Base-by-base conservation (phyloP, 2,329 filamentous ascomycete species). In the Beauveria sp. region DNA sequence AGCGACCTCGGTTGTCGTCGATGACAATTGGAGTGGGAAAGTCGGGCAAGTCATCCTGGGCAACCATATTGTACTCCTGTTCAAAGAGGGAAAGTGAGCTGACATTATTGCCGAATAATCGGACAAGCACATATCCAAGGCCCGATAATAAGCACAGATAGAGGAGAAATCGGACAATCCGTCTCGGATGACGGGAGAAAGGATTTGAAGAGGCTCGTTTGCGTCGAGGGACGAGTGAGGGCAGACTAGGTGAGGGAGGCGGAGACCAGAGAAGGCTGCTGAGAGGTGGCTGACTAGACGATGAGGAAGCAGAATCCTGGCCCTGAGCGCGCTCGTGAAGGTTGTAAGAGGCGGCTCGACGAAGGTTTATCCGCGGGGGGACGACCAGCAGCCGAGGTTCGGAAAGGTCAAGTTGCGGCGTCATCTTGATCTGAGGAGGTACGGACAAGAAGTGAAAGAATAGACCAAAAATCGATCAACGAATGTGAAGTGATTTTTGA, bases 1-100 rank as follows among this genome's bases (percentile, higher is more conserved):
- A 78, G 57, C 80, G 82, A 3, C 88, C 88, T 50, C 79, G 77
- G 28, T 78, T 75, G 73, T 92, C 89, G 16, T 81, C 83, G 51
- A 93, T 79, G 6, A 90, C 80, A 22, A 95, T 80, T 0, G 90
- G 88, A 0, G 88, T 88, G 0, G 90, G 87, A 64, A 89, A 86
- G 31, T 88, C 81, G 0, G 90, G 89, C n/a, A 91, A 73, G 48
- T 78, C 78, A 64, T 86, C 82, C 64, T 85, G 85, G 43, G 81
- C 83, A 8, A 89, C 82, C 80, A 90, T 86, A 68, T 90, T 87
- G 70, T 85, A 88, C 55, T 84, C 76, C 52, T 82, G 77, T 20
- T 69, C 45, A 66, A 71, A 55, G 73, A 84, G 75, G 69, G 84
- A 85, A 3, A 70, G 69, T 69, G 70, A 67, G n/a, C 68, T 68